A percentile compares a stretch with the other conserved stretches of the same genome.
Conservation (phyloP, 1,284 basidiomycete genomes). For the Puccinia horiana region DNA sequence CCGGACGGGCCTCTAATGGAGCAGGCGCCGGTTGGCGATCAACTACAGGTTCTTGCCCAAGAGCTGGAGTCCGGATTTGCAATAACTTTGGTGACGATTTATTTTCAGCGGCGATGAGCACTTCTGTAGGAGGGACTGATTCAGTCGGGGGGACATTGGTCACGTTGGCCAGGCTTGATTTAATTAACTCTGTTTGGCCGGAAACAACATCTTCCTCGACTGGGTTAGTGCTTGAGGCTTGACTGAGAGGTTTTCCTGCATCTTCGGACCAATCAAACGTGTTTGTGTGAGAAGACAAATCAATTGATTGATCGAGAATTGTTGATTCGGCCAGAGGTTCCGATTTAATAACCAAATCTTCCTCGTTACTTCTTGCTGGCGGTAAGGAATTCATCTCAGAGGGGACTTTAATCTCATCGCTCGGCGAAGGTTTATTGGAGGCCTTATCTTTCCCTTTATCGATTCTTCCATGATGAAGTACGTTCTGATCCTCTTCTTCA, state of each 20-base stretch:
- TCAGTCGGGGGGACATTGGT: background rate
- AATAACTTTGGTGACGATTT: background rate
- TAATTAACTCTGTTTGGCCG: background rate
- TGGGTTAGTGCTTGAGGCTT: background rate
- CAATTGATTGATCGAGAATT: constrained; percentile 5
- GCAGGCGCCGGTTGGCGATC: background rate
- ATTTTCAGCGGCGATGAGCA: background rate
- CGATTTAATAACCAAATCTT: background rate
- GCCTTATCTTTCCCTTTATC: constrained; percentile 29
- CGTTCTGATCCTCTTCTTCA: constrained; percentile 10
- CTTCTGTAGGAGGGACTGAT: background rate
- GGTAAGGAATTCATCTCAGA: background rate
- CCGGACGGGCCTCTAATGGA: background rate
- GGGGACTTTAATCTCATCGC: background rate
- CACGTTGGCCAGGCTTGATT: background rate
- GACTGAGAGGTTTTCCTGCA: background rate
- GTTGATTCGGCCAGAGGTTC: background rate
- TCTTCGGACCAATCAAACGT: constrained; percentile 27
- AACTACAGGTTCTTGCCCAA: background rate
- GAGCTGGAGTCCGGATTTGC: background rate
- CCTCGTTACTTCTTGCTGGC: background rate
- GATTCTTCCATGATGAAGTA: background rate
- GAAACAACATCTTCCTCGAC: background rate
- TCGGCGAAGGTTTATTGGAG: background rate
- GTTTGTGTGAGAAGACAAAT: constrained; percentile 3